These are phyloP conservation scores for Francoa sonchifolia DNA, from an alignment of 441 rosid species.

Conservation along the genomic window DNA sequence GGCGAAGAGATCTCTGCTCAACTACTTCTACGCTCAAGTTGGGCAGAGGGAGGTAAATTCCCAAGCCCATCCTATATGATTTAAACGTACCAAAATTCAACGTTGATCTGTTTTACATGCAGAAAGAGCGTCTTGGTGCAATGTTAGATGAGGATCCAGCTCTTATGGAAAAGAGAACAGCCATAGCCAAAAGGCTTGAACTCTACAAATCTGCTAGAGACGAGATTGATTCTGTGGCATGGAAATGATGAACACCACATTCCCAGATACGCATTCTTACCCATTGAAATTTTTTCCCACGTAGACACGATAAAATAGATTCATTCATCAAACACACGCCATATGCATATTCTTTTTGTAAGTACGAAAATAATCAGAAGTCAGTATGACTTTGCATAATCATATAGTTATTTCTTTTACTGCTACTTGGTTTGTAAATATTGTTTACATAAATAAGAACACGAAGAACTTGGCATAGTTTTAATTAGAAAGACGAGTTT, in stretches of 20 bases:
- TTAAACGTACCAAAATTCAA: too few relatives aligned
- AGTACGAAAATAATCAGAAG: too few relatives aligned
- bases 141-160: conserved; percentile 97
- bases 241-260: conserved; percentile 48
- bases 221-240: conserved; percentile 85
- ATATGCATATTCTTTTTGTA: too few relatives aligned
- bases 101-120: conserved; percentile 14
- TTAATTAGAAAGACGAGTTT: conserved; percentile 17
- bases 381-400: too few relatives aligned
- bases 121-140: conserved; percentile 82
- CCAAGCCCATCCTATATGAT: too few relatives aligned
- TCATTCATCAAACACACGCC: too few relatives aligned
- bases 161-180: conserved; percentile 71
- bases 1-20: conserved; percentile 84
- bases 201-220: conserved; percentile 96
- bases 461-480: too few relatives aligned
- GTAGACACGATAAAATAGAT: too few relatives aligned
- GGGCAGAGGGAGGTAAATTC: conserved; percentile 84
- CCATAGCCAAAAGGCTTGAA: conserved; percentile 77
- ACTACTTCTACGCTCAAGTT: conserved; percentile 71
- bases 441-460: too few relatives aligned
- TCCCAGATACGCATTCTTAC: conserved; percentile 7
- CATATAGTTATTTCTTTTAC: too few relatives aligned
- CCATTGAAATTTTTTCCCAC: too few relatives aligned
- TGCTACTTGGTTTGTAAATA: too few relatives aligned